Evolutionary conservation across 2,329 filamentous ascomycete species (phyloP), one percentile per base, ranked within the genome.

Genomic region (Xylariaceae sp.): DNA sequence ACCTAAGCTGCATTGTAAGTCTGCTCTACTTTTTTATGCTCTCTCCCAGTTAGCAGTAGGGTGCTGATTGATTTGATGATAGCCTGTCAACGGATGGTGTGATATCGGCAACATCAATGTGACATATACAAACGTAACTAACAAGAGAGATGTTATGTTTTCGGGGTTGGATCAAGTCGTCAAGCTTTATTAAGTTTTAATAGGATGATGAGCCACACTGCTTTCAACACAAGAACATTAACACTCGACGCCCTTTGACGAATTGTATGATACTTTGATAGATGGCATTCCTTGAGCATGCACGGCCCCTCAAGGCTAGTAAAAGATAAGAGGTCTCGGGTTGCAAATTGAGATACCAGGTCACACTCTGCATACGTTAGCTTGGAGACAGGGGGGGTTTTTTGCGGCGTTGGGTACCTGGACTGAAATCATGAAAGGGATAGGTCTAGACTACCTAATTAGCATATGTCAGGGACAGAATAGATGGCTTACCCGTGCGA

Each of bases 1-100:
- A 96, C 70, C 76, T 99, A 67, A 96, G 90, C 73, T 99, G 95
- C 71, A 77, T 99, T 77, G 91, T 95, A 79, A 85, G 91, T 88
- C 56, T 43, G 40, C 62, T 29, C 63, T 41, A 3, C 50, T 45
- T 14, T 11, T 34, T 23, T 26, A n/a, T 4, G 11, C 3, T 44
- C 11, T 16, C 1, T 21, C 16, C 16, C 7, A 4, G 3, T 11
- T 40, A 21, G 23, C 2, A 3, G 19, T 16, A 23, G n/a, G 9
- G 2, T 6, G 3, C 2, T 17, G 2, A n/a, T 59, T 64, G 12
- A 65, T 52, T n/a, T 11, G 11, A 40, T 1, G 3, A 46, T 39
- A 72, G 70, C 66, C 66, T 24, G 67, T 72, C 36, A 72, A 71
- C 23, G 65, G 64, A 36, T 72, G 70, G 70, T 72, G 70, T 29